Base-by-base conservation (phyloP, 176 grass and related monocot species). In the Aegilops speltoides region DNA sequence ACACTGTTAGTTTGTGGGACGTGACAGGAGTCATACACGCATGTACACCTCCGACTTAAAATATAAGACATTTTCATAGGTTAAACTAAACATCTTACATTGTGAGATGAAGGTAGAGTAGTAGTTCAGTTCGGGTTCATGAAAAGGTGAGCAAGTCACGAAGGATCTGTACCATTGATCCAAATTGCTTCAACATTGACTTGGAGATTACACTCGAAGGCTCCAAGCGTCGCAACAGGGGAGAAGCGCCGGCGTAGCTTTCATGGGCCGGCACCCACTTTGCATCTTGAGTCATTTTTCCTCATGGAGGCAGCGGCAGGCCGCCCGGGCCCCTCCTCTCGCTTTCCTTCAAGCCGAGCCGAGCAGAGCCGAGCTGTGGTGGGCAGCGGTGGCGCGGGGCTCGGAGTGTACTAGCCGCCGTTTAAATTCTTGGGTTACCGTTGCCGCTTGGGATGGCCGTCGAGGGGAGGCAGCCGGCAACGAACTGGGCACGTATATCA, bases 371-470 rank as follows among this genome's bases (percentile, higher is more conserved):
- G 86, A 62, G 50, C 50, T 19, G 16, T 20, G 0, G 69, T 46
- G 52, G n/a, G 24, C 50, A 36, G 23, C 61, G 60, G 24, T 19
- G 78, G 63, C 36, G 6, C 26, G 36, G 62, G 62, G 83, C 3
- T 37, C 26, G 28, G 38, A 7, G 56, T 9, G 66, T 50, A 73
- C 28, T 37, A 81, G 8, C 62, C 70, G 38, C 13, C 61, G 82
- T 91, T 88, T 46, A 71, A 91, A 88, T 61, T 59, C 48, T 54
- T 38, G 22, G 77, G 62, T 24, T 81, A 81, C 85, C 81, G 81
- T 88, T 91, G 72, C 72, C 3, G 72, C 6, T 43, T 24, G 12
- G 38, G 11, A 46, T 54, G 14, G 0, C 5, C 50, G 50, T 2
- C 15, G 5, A 32, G 40, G 40, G 3, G 29, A 4, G 10, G 60